Evolutionary conservation across 352 stramenopile genomes (phyloP), one percentile per base, ranked within the genome.

Genomic region (Pythium inflatum): DNA sequence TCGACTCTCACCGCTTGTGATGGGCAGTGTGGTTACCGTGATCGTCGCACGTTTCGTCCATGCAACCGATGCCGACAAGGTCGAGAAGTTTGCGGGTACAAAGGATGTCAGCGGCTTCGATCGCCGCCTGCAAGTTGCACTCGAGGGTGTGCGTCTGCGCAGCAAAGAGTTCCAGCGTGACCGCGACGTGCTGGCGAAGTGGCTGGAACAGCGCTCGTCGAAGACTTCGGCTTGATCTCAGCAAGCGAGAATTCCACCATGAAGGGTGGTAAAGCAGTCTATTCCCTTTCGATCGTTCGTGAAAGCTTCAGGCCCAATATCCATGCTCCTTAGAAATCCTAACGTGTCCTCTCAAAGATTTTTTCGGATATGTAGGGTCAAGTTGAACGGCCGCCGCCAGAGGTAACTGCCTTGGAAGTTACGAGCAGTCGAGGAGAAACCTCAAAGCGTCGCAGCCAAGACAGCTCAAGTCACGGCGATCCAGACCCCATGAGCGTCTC

Each of bases 71-170:
- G 82, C 84, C 1, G 74, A 75, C 0, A 82, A 85, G 34, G 78
- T 90, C 12, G 83, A 87, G 22, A 71, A 74, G 20, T 94, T 92
- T 49, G 56, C 88, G 59, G 62, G 62, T 18, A 73, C 48, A 30
- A 90, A 92, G 66, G 77, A 91, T 53, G 83, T 84, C 41, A 70
- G 75, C 16, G 80, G 79, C 25, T 92, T 79, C 64, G 80, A 77
- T 38, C 79, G 85, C 22, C 77, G 77, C 31, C 73, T 95, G 14
- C 70, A 89, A 18, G 83, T 76, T 16, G 71, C 80, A 7, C 66
- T 92, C 13, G 87, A 95, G 68, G 64, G 57, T 16, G 81, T 92
- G 28, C 82, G 80, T 27, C 75, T 88, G 22, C 88, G 88, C 65
- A 85, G 75, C 33, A 74, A 75, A 16, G 77, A 73, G 28, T 82